Percentiles rank a stretch among this genome's conserved stretches.
phyloP scores from a whole-genome alignment of 2,329 filamentous ascomycete genomes.

The Bimuria novae-zelandiae region DNA sequence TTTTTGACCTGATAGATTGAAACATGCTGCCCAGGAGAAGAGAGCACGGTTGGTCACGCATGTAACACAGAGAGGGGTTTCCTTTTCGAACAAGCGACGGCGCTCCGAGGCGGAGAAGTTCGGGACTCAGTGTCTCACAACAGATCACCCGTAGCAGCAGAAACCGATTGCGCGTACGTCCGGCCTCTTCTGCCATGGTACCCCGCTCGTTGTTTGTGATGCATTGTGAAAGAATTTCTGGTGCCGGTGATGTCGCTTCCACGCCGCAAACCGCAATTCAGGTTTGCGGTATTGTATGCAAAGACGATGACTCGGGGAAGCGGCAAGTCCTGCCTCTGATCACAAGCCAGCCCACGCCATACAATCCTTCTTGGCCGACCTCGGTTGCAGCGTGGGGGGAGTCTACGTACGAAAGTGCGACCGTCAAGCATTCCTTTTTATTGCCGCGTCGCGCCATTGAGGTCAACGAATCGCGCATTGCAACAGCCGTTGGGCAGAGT shows the following conservation, averaged over 20 bases:
- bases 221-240: slow-evolving; percentile 17
- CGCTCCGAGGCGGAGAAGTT: slow-evolving; percentile 41
- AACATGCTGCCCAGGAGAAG: slow-evolving; percentile 37
- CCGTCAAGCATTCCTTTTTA: slow-evolving; percentile 32
- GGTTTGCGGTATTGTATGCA: slow-evolving; percentile 3
- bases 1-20: slow-evolving; percentile 39
- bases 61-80: slow-evolving; percentile 39
- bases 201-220: slow-evolving; percentile 26
- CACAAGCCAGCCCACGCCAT: slow-evolving; percentile 29
- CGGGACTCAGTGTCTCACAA: slow-evolving; percentile 25
- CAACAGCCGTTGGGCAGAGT: slow-evolving; percentile 27
- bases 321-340: slow-evolving; percentile 27
- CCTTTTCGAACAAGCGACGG: slow-evolving; percentile 30
- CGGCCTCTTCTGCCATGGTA: slow-evolving; percentile 27
- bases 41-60: slow-evolving; percentile 28
- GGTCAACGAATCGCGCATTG: slow-evolving; percentile 38
- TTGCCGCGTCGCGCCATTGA: slow-evolving; percentile 30
- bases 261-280: slow-evolving; percentile 14
- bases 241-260: slow-evolving; percentile 15
- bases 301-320: slow-evolving; percentile 33
- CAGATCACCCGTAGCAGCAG: slow-evolving; percentile 23
- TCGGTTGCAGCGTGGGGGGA: slow-evolving; percentile 36
- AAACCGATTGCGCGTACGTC: slow-evolving; percentile 35
- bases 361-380: slow-evolving; percentile 17
- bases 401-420: slow-evolving; percentile 21